Evolutionary conservation across 768 basidiomycete genomes (phyloP).

Genomic region (Auricularia sp.): DNA sequence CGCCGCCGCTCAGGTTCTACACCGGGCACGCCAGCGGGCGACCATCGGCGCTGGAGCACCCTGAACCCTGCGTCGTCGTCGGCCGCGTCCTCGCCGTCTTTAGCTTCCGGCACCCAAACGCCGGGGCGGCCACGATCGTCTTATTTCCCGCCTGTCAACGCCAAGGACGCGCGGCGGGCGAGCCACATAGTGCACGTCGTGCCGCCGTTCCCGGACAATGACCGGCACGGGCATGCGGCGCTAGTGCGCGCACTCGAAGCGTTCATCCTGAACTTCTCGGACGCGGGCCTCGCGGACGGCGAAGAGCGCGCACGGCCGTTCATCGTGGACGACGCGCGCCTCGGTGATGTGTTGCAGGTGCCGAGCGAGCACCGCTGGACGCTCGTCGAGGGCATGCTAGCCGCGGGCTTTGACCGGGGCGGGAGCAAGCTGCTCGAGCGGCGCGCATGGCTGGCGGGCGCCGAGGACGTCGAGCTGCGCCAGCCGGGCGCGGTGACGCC

Average conservation of each 20-base stretch:
- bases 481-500: background rate
- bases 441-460: slow-evolving; percentile 23
- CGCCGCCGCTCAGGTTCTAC: slow-evolving; percentile 6
- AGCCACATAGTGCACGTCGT: background rate
- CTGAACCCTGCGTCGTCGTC: slow-evolving; percentile 7
- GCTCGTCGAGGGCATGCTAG: slow-evolving; percentile 24
- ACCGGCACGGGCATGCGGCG: slow-evolving; percentile 15
- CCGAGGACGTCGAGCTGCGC: slow-evolving; percentile 17
- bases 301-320: slow-evolving; percentile 19
- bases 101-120: slow-evolving; percentile 11
- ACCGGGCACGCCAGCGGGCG: background rate
- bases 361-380: slow-evolving; percentile 18
- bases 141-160: slow-evolving; percentile 7
- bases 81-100: slow-evolving; percentile 7
- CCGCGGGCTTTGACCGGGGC: slow-evolving; percentile 22
- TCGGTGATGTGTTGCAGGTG: slow-evolving; percentile 11
- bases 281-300: slow-evolving; percentile 11
- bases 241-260: slow-evolving; percentile 28
- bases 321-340: slow-evolving; percentile 18
- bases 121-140: slow-evolving; percentile 9
- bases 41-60: background rate
- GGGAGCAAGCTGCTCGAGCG: slow-evolving; percentile 7
- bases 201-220: slow-evolving; percentile 2
- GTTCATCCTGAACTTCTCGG: slow-evolving; percentile 27
- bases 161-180: slow-evolving; percentile 23